A percentile compares a stretch with the other conserved stretches of the same genome.
Conservation (phyloP, 768 basidiomycete species). For the Leccinum pellstonianum region DNA sequence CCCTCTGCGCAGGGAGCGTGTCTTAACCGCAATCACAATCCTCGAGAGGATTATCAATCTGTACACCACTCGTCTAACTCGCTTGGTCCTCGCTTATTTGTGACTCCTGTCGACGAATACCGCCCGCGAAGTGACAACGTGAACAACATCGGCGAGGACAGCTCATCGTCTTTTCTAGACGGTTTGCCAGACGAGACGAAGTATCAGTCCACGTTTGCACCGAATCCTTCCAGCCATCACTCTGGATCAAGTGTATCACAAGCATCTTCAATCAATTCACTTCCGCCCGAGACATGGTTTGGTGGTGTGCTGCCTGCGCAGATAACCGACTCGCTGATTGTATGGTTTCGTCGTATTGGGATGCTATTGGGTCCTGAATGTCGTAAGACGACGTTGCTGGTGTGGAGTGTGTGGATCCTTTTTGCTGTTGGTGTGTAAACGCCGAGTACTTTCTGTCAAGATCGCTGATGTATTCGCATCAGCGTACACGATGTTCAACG, state of each 20-base stretch:
- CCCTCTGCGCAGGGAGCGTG: conserved; percentile 15
- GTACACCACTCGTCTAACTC: conserved; percentile 29
- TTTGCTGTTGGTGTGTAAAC: conserved; percentile 70
- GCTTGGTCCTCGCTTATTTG: conserved; percentile 26
- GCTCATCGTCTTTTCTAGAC: conserved; percentile 16
- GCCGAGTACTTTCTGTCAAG: background rate
- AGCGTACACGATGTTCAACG: conserved; percentile 93
- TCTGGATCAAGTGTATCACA: conserved; percentile 20
- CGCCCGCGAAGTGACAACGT: conserved; percentile 21
- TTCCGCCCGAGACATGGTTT: conserved; percentile 39
- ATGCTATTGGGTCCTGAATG: conserved; percentile 77
- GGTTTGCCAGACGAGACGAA: conserved; percentile 18
- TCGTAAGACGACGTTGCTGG: conserved; percentile 70
- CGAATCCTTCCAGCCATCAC: conserved; percentile 30
- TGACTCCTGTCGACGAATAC: conserved; percentile 26
- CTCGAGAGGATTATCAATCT: conserved; percentile 28
- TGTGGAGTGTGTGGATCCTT: conserved; percentile 76
- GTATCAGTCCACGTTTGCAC: background rate
- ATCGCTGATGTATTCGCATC: background rate
- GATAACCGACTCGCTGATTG: conserved; percentile 47
- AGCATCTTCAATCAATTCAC: conserved; percentile 39
- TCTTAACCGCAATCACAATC: conserved; percentile 14
- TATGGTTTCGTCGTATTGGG: conserved; percentile 65
- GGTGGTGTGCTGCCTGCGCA: conserved; percentile 50
- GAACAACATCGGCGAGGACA: conserved; percentile 30